Base-by-base conservation (phyloP, 495 filamentous ascomycete species). In the Talaromyces liani region DNA sequence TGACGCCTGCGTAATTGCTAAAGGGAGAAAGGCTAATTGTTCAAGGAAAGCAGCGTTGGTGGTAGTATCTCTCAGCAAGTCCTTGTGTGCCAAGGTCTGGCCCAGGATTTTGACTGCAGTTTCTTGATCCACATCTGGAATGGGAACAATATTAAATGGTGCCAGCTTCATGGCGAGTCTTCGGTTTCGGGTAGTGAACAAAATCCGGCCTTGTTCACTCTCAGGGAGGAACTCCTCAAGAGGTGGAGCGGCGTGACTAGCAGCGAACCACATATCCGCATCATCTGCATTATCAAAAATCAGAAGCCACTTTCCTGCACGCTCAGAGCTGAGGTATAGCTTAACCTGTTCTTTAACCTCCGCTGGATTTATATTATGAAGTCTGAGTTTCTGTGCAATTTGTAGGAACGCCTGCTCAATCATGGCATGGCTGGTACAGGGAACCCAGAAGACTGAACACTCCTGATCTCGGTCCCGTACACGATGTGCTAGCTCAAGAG, bases 401-500 rank as follows among this genome's bases (percentile, higher is more conserved):
- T 73, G 68, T 3, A 49, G 7, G 65, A 74, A 82, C 7, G 72
- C 67, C 66, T 78, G 71, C 34, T 81, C 67, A 51, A 82, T 73
- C 22, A 56, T 75, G 29, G 70, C 73, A 1, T 61, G 24, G 60
- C 67, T 79, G 7, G 69, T 62, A 4, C 72, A 73, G 1, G 71
- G 70, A 16, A 82, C 67, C 80, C 79, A 83, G 67, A 80, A 74
- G 61, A 82, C 62, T 10, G 76, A 80, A 47, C 67, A 78, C 1
- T 73, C 68, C 2, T 14, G 14, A 14, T 61, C 6, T 27, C n/a
- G 3, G 18, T 41, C 36, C 7, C 36, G n/a, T 1, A 61, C 29
- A 2, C 60, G 36, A 18, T 61, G 41, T 16, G 36, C 36, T 1
- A 61, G 25, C 39, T 61, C 36, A n/a, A 61, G 65, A 1, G 75